phyloP scores from a whole-genome alignment of 108 stramenopile species.

The Nannochloropsis salina region DNA sequence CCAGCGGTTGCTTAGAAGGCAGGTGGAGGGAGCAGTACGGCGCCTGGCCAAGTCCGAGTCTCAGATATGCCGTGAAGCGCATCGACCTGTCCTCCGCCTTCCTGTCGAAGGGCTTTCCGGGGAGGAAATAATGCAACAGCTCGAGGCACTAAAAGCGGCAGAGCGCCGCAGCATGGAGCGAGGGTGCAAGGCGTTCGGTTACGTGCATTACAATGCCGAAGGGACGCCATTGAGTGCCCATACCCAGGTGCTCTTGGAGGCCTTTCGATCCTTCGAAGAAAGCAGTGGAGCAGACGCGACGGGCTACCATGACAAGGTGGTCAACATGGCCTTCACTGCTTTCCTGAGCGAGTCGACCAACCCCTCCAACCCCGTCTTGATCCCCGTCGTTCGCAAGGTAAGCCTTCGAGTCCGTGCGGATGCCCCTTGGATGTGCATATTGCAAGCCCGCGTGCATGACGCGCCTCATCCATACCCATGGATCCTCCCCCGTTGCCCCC shows the following conservation, averaged over 20 bases:
- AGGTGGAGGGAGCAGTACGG: conserved; percentile 16
- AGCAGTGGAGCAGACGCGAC: not conserved
- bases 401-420: not conserved
- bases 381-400: conserved; percentile 10
- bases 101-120: not conserved
- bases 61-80: not conserved
- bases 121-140: conserved; percentile 20
- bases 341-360: not conserved
- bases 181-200: not conserved
- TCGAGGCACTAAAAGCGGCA: not conserved
- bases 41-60: conserved; percentile 9
- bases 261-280: not conserved
- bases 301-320: not conserved
- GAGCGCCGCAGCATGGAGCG: not conserved
- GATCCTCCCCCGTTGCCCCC: not conserved
- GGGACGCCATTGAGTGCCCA: not conserved
- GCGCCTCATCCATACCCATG: no score
- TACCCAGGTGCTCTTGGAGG: not conserved
- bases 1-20: not conserved
- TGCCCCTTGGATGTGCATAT: no score
- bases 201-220: not conserved
- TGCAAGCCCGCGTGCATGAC: no score
- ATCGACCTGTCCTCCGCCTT: not conserved
- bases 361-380: conserved; percentile 6
- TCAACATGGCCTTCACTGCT: not conserved